A percentile compares a stretch with the other conserved stretches of the same genome.
phyloP scores from a whole-genome alignment of 768 basidiomycete species.

The Leucosporidium yakuticum region DNA sequence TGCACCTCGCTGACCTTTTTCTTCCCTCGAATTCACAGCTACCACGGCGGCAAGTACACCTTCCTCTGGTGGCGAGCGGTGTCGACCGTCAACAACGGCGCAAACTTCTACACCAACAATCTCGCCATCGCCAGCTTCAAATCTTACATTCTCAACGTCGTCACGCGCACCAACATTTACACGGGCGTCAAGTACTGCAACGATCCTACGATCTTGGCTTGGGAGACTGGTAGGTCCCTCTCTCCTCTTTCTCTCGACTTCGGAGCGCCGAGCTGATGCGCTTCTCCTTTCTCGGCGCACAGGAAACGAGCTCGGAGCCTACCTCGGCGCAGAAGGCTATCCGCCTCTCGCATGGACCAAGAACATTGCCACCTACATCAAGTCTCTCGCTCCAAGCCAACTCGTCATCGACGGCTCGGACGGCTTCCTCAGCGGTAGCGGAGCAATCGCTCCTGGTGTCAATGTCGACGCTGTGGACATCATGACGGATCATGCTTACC shows the following conservation, averaged over 20 bases:
- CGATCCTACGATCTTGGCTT: slow-evolving; percentile 38
- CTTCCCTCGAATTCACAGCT: neutral
- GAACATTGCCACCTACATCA: neutral
- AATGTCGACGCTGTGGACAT: slow-evolving; percentile 5
- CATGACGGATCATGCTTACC: slow-evolving; percentile 31
- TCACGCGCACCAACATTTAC: slow-evolving; percentile 32
- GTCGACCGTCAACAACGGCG: slow-evolving; percentile 18
- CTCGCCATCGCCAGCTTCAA: slow-evolving; percentile 4
- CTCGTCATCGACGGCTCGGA: slow-evolving; percentile 29
- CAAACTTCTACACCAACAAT: slow-evolving; percentile 28
- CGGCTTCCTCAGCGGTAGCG: slow-evolving; percentile 25
- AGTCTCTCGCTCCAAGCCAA: slow-evolving; percentile 3
- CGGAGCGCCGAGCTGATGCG: no score
- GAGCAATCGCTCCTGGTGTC: slow-evolving; percentile 4
- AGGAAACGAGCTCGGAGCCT: slow-evolving; percentile 38
- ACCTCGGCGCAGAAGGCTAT: slow-evolving; percentile 25
- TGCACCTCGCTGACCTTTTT: no score
- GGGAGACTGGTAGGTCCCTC: slow-evolving; percentile 25
- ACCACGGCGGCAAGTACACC: slow-evolving; percentile 28
- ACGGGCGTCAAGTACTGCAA: slow-evolving; percentile 23
- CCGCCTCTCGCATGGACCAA: slow-evolving; percentile 18
- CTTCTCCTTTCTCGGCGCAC: neutral
- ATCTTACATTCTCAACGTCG: slow-evolving; percentile 28
- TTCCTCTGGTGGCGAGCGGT: slow-evolving; percentile 26
- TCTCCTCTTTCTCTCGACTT: no score